A percentile compares a stretch with the other conserved stretches of the same genome.
phyloP scores from a whole-genome alignment of 106 monocot genomes.

The Platanthera zijinensis region DNA sequence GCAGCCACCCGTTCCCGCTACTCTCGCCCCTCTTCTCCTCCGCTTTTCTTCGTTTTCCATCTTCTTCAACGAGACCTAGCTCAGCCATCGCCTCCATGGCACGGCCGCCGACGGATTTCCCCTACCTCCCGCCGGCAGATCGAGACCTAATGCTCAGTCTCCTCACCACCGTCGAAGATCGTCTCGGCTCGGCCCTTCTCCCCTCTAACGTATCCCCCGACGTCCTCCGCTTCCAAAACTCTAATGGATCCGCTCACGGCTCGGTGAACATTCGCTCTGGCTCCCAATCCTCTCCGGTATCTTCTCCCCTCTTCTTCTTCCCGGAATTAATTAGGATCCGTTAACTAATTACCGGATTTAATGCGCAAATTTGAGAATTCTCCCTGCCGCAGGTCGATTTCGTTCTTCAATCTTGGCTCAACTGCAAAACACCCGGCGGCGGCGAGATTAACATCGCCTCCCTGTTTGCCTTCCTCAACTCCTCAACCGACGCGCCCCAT shows the following conservation, averaged over 20 bases:
- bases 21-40: neutral
- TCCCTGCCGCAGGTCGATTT: constrained; percentile 54
- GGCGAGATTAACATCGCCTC: constrained; percentile 72
- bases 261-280: constrained; percentile 56
- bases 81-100: constrained; percentile 12
- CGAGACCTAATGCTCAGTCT: constrained; percentile 54
- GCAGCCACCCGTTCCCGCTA: neutral
- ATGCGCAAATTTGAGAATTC: neutral
- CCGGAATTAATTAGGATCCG: too few species aligned
- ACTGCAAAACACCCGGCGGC: constrained; percentile 59
- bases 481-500: constrained; percentile 70
- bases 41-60: neutral
- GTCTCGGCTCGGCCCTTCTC: constrained; percentile 42
- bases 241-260: constrained; percentile 37
- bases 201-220: constrained; percentile 56
- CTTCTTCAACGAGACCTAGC: neutral
- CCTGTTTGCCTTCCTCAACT: constrained; percentile 51
- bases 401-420: constrained; percentile 69
- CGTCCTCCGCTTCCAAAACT: constrained; percentile 47
- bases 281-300: constrained; percentile 43
- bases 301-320: neutral
- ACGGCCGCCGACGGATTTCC: constrained; percentile 32
- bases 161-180: constrained; percentile 30
- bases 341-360: neutral
- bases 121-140: constrained; percentile 47